Percentiles rank a stretch among this genome's conserved stretches.
Conservation (phyloP, 768 basidiomycete species). For the Exsudoporus frostii region DNA sequence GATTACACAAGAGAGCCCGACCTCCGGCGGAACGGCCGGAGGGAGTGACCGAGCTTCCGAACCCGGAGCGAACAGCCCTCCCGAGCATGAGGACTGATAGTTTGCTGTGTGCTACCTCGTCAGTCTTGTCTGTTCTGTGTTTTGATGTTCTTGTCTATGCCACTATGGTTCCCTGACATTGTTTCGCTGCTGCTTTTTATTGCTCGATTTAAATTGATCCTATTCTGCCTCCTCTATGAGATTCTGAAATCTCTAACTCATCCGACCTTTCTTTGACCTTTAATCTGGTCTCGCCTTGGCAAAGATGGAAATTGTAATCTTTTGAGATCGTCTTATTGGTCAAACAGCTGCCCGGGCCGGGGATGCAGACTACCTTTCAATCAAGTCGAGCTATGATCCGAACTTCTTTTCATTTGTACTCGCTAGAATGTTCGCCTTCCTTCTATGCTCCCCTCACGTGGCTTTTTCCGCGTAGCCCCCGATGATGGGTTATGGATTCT, state of each 20-base stretch:
- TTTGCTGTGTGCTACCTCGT: not conserved
- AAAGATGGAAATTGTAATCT: conserved; percentile 11
- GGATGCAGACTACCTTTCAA: conserved; percentile 19
- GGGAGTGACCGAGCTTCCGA: conserved; percentile 30
- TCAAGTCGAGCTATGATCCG: conserved; percentile 11
- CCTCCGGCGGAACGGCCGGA: conserved; percentile 24
- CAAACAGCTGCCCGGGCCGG: conserved; percentile 24
- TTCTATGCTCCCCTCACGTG: not conserved
- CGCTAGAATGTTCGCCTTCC: not conserved
- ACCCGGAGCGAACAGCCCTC: conserved; percentile 21
- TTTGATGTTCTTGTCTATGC: conserved; percentile 13
- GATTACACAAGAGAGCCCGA: conserved; percentile 14
- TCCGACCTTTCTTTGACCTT: conserved; percentile 32
- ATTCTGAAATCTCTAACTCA: conserved; percentile 13
- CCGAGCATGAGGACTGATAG: conserved; percentile 24
- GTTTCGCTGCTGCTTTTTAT: not conserved
- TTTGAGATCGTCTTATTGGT: conserved; percentile 31
- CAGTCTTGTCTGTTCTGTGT: conserved; percentile 1
- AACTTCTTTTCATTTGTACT: not conserved
- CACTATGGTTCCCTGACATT: conserved; percentile 5
- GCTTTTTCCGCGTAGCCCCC: not conserved
- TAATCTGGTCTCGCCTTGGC: conserved; percentile 26
- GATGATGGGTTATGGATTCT: not conserved
- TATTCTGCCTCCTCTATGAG: conserved; percentile 25
- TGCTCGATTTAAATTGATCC: conserved; percentile 22